Conservation (phyloP, 306 rosid genomes). For the Mimosa bimucronata region DNA sequence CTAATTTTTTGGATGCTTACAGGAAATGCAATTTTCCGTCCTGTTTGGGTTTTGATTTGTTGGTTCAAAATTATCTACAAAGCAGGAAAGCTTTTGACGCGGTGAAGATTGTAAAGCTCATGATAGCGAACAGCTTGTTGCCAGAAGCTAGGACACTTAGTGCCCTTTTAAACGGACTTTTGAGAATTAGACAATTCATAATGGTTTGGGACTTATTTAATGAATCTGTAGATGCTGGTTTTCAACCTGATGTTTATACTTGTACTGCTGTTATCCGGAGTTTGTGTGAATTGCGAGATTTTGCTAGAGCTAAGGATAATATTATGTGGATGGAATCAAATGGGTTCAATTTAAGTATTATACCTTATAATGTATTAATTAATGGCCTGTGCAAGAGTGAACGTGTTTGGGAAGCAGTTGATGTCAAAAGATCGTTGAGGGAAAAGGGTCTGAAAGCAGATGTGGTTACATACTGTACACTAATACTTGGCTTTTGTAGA, state of each 20-base stretch:
- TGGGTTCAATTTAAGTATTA: conserved; percentile 54
- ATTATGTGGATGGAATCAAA: conserved; percentile 59
- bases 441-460: conserved; percentile 79
- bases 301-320: conserved; percentile 65
- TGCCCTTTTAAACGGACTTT: conserved; percentile 74
- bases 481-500: conserved; percentile 77
- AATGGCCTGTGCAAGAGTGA: conserved; percentile 80
- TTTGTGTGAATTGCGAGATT: conserved; percentile 77
- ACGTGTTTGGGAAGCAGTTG: conserved; percentile 67
- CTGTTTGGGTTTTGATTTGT: conserved; percentile 78
- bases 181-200: conserved; percentile 63
- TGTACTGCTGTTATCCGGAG: conserved; percentile 68
- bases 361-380: conserved; percentile 69
- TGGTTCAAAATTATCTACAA: conserved; percentile 69
- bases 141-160: conserved; percentile 86
- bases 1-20: conserved; percentile 47
- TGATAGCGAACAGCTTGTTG: conserved; percentile 56
- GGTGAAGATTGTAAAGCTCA: conserved; percentile 57
- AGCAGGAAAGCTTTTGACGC: conserved; percentile 57
- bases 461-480: conserved; percentile 71
- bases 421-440: conserved; percentile 56
- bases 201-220: conserved; percentile 66
- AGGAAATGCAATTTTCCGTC: conserved; percentile 46
- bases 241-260: conserved; percentile 64
- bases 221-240: conserved; percentile 63